Base-by-base conservation (phyloP, 352 stramenopile genomes). In the Phytophthora hibernalis region DNA sequence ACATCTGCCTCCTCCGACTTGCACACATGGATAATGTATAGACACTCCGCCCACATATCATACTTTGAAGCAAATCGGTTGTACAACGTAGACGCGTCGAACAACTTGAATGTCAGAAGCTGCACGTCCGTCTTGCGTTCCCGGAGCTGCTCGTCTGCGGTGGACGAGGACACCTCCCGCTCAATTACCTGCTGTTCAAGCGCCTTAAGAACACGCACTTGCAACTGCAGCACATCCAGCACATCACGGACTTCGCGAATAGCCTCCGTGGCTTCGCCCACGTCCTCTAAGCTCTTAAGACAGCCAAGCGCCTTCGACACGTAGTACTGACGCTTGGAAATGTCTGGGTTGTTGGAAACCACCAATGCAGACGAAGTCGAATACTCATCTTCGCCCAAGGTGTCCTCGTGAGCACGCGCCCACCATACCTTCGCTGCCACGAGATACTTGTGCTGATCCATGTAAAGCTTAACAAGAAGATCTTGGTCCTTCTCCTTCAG, bases 61-160 rank as follows among this genome's bases (percentile, higher is more conserved):
- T 94, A 92, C 75, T 95, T 95, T 20, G 79, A 84, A 0, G 88
- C 86, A 54, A 92, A 96, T 42, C 86, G 80, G 56, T 96, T 96
- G 80, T 96, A 96, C 43, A 96, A 54, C 10, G 85, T 87, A 18
- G 88, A 91, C 9, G 87, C 86, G 28, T 93, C 85, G 26, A 92
- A 85, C 37, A 93, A 78, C 61, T 91, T 92, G 53, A 81, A 93
- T 5, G 81, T 91, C 2, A 96, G 71, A 5, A 89, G 52, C 54
- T 87, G 76, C 33, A 93, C 54, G 58, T 92, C 83, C n/a, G 75
- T 65, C 31, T 85, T 80, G 9, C 79, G 83, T 37, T 85, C 65
- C 4, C 63, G 57, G 0, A 92, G 56, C 42, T 92, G 68, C 9
- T 86, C 81, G 10, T 84, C 72, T 10, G 76, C 54, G 2, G 71